A percentile compares a stretch with the other conserved stretches of the same genome.
Evolutionary conservation across 192 early-diverging fungal genomes (phyloP).

Genomic region (Coemansia sp.): DNA sequence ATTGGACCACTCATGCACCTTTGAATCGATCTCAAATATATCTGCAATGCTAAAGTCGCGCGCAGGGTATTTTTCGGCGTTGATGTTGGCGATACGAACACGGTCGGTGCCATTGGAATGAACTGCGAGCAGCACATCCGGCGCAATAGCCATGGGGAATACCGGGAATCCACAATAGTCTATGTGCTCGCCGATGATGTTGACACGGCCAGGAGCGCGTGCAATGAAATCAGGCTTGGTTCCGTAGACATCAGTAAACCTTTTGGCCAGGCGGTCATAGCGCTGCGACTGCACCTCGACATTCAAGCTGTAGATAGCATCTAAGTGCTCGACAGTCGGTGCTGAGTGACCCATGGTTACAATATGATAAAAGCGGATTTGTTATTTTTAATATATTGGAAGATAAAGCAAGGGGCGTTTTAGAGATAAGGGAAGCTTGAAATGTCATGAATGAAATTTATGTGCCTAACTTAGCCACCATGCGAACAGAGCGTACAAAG

Average conservation of each 20-base stretch:
- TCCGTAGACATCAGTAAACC: conserved; percentile 59
- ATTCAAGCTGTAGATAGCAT: conserved; percentile 31
- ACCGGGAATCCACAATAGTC: conserved; percentile 95
- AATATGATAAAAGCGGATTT: background rate
- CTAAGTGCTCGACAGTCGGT: conserved; percentile 17
- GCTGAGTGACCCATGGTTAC: background rate
- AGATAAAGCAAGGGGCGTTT: no score
- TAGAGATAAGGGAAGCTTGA: no score
- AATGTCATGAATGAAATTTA: no score
- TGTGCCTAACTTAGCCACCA: no score
- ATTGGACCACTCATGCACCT: conserved; percentile 78
- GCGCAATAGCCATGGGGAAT: conserved; percentile 94
- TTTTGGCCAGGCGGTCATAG: conserved; percentile 50
- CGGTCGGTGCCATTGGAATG: conserved; percentile 24
- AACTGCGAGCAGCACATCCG: conserved; percentile 46
- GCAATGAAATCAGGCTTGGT: conserved; percentile 74
- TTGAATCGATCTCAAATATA: conserved; percentile 68
- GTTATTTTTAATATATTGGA: background rate
- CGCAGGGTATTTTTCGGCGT: conserved; percentile 27
- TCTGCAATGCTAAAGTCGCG: conserved; percentile 21
- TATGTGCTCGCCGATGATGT: conserved; percentile 97
- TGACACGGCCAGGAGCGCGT: conserved; percentile 88
- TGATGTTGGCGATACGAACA: conserved; percentile 28
- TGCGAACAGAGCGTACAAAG: no score
- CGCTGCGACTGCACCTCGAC: conserved; percentile 38